Percentiles rank a stretch among this genome's conserved stretches.
phyloP scores from a whole-genome alignment of 1,139 yeast genomes.

The Yamadazyma dendronema region DNA sequence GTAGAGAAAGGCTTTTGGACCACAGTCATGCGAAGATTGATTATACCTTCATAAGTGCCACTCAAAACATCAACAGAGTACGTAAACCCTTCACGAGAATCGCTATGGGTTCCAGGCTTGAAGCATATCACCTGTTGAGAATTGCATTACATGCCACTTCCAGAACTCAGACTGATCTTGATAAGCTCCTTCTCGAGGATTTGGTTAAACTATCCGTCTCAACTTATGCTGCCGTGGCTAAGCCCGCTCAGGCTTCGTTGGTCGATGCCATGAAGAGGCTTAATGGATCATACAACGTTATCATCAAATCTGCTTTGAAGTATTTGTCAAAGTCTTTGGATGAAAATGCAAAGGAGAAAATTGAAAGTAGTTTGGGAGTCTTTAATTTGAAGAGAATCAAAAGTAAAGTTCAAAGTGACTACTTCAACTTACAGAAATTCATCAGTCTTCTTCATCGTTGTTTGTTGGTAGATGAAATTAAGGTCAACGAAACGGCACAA shows the following conservation, averaged over 20 bases:
- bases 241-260: conserved; percentile 69
- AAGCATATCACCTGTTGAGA: conserved; percentile 74
- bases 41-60: conserved; percentile 33
- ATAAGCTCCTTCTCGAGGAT: conserved; percentile 63
- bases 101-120: conserved; percentile 73
- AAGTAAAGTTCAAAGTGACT: conserved; percentile 57
- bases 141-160: conserved; percentile 74
- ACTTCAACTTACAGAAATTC: conserved; percentile 46
- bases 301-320: conserved; percentile 49
- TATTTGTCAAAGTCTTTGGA: conserved; percentile 53
- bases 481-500: conserved; percentile 53
- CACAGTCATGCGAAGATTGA: conserved; percentile 45
- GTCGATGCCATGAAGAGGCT: conserved; percentile 72
- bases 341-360: conserved; percentile 50
- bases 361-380: conserved; percentile 67
- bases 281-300: conserved; percentile 61
- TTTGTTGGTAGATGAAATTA: conserved; percentile 55
- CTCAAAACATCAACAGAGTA: conserved; percentile 45
- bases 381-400: conserved; percentile 54
- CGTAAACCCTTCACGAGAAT: conserved; percentile 79
- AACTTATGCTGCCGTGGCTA: conserved; percentile 65
- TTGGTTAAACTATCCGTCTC: conserved; percentile 70
- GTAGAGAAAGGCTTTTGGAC: conserved; percentile 67
- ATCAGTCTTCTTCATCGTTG: conserved; percentile 55
- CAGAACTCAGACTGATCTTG: conserved; percentile 68